Evolutionary conservation across 2,329 filamentous ascomycete species (phyloP).

Genomic region (Colletotrichum eleusines): DNA sequence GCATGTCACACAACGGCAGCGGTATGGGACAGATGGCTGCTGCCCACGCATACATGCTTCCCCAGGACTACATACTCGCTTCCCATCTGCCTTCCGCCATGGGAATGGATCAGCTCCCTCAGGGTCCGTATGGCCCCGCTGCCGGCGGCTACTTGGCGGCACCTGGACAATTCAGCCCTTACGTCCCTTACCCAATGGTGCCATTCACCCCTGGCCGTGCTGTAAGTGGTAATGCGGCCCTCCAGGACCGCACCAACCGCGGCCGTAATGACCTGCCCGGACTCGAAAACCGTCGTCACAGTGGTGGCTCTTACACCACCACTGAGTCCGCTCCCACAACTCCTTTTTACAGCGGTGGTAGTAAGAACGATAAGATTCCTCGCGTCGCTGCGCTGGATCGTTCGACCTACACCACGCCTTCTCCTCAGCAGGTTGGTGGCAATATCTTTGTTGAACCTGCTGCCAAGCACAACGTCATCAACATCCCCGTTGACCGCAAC

Average conservation of each 20-base stretch:
- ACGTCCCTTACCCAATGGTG: slow-evolving; percentile 55
- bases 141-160: slow-evolving; percentile 53
- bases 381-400: slow-evolving; percentile 71
- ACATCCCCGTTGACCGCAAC: slow-evolving; percentile 58
- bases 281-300: slow-evolving; percentile 70
- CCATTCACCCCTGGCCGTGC: slow-evolving; percentile 67
- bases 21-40: slow-evolving; percentile 48
- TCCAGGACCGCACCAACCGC: slow-evolving; percentile 61
- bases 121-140: slow-evolving; percentile 52
- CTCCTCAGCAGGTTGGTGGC: slow-evolving; percentile 69
- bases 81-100: slow-evolving; percentile 50
- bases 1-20: slow-evolving; percentile 47
- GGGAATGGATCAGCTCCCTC: slow-evolving; percentile 49
- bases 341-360: slow-evolving; percentile 71
- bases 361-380: slow-evolving; percentile 70
- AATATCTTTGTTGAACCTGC: slow-evolving; percentile 55
- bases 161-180: slow-evolving; percentile 49
- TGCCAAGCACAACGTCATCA: slow-evolving; percentile 55
- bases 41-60: slow-evolving; percentile 53
- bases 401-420: slow-evolving; percentile 75
- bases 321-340: slow-evolving; percentile 75
- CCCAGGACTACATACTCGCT: slow-evolving; percentile 54
- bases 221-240: slow-evolving; percentile 45
- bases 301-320: slow-evolving; percentile 72
- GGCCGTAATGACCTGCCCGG: slow-evolving; percentile 68